phyloP scores from a whole-genome alignment of 179 eudicot species.

The Gypsophila paniculata region DNA sequence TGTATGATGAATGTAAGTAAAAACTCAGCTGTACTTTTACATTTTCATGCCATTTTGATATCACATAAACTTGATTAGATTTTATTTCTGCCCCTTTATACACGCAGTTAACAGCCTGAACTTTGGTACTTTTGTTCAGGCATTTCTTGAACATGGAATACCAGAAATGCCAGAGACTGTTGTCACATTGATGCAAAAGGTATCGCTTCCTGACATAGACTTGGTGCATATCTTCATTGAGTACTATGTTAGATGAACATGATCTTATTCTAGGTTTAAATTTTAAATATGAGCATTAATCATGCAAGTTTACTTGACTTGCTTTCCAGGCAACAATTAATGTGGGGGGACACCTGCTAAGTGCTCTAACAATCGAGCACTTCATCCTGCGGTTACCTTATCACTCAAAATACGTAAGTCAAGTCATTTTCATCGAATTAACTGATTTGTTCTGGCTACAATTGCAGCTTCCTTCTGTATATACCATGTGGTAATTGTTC shows the following conservation, averaged over 20 bases:
- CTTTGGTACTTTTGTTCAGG: slow-evolving; percentile 36
- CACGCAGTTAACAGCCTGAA: neutral
- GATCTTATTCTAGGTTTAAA: neutral
- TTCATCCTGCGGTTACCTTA: slow-evolving; percentile 72
- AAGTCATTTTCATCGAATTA: slow-evolving; percentile 14
- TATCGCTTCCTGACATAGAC: slow-evolving; percentile 9
- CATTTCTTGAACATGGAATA: slow-evolving; percentile 78
- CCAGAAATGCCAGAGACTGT: slow-evolving; percentile 67
- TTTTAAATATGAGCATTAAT: neutral
- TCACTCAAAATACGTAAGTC: slow-evolving; percentile 63
- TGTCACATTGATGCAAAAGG: slow-evolving; percentile 46
- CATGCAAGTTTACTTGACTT: slow-evolving; percentile 14
- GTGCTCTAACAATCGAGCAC: slow-evolving; percentile 83
- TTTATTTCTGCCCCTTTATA: neutral
- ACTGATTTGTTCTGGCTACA: neutral
- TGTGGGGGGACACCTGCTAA: slow-evolving; percentile 69
- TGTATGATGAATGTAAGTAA: slow-evolving; percentile 89
- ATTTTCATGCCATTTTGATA: slow-evolving; percentile 8
- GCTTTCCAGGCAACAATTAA: slow-evolving; percentile 65
- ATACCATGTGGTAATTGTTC: slow-evolving; percentile 35
- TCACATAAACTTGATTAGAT: neutral
- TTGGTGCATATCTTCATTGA: neutral
- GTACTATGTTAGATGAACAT: neutral
- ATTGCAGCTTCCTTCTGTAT: neutral
- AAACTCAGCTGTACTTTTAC: neutral